These are phyloP conservation scores for Tolypocladium ovalisporum DNA, from an alignment of 2,329 filamentous ascomycete genomes.

Conservation along the genomic window DNA sequence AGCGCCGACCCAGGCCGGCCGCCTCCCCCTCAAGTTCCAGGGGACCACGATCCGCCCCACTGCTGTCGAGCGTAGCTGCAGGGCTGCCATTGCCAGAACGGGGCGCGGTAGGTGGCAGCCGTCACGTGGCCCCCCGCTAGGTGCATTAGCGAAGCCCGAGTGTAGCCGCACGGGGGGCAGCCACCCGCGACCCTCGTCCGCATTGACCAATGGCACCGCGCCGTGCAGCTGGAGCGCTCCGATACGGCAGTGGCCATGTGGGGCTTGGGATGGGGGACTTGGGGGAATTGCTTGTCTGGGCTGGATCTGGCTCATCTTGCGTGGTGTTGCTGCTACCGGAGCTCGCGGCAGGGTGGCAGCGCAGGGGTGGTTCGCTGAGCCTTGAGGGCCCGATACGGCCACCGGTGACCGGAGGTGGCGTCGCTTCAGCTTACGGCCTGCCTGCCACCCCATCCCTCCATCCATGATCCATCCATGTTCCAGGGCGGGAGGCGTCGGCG, in stretches of 20 bases:
- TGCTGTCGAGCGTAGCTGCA: conserved; percentile 1
- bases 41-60: background rate
- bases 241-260: conserved; percentile 7
- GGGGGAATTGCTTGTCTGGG: background rate
- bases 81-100: conserved; percentile 1
- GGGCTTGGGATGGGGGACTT: background rate
- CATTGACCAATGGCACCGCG: conserved; percentile 6
- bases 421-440: background rate
- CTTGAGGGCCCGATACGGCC: background rate
- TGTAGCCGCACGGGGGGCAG: conserved; percentile 14
- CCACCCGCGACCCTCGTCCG: background rate
- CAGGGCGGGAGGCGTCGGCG: background rate
- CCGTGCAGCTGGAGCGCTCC: conserved; percentile 7
- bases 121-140: conserved; percentile 12
- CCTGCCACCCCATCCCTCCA: background rate
- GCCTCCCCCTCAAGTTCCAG: background rate
- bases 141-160: conserved; percentile 8
- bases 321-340: background rate
- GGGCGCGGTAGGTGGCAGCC: background rate
- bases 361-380: background rate
- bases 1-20: background rate
- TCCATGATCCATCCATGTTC: background rate
- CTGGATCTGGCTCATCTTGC: conserved; percentile 1
- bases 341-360: background rate
- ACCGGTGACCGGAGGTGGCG: conserved; percentile 2